Percentiles rank a stretch among this genome's conserved stretches.
Evolutionary conservation across 2,329 filamentous ascomycete species (phyloP).

Genomic region (Colletotrichum shisoi): DNA sequence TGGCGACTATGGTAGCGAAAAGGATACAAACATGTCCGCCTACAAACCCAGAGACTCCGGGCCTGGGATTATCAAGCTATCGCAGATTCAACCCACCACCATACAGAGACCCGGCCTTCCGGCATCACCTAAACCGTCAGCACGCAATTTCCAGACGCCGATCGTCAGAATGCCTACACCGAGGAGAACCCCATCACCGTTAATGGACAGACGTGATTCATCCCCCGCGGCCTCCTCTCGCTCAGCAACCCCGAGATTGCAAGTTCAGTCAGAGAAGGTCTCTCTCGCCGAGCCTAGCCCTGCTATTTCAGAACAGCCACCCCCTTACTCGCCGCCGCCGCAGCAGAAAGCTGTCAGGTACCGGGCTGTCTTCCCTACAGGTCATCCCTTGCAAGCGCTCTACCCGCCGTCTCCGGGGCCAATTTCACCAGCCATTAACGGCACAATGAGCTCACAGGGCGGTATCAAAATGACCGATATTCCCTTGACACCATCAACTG

Average conservation of each 20-base stretch:
- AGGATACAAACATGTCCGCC: conserved; percentile 28
- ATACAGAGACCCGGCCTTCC: conserved; percentile 35
- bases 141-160: conserved; percentile 42
- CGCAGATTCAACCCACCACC: conserved; percentile 13
- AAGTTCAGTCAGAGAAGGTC: conserved; percentile 28
- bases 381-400: conserved; percentile 56
- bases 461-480: conserved; percentile 69
- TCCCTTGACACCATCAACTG: conserved; percentile 57
- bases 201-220: conserved; percentile 38
- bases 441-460: conserved; percentile 69
- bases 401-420: conserved; percentile 68
- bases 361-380: conserved; percentile 66
- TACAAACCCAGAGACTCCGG: background rate
- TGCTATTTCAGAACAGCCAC: conserved; percentile 55
- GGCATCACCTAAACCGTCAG: conserved; percentile 39
- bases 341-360: conserved; percentile 58
- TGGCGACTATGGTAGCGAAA: conserved; percentile 52
- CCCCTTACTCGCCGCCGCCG: conserved; percentile 63
- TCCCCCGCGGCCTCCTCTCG: conserved; percentile 45
- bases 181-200: conserved; percentile 47
- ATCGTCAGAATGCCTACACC: conserved; percentile 51
- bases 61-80: conserved; percentile 8
- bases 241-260: conserved; percentile 38
- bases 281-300: conserved; percentile 25
- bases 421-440: conserved; percentile 68